phyloP scores from a whole-genome alignment of 148 eudicot species.

The Cornus suecica region DNA sequence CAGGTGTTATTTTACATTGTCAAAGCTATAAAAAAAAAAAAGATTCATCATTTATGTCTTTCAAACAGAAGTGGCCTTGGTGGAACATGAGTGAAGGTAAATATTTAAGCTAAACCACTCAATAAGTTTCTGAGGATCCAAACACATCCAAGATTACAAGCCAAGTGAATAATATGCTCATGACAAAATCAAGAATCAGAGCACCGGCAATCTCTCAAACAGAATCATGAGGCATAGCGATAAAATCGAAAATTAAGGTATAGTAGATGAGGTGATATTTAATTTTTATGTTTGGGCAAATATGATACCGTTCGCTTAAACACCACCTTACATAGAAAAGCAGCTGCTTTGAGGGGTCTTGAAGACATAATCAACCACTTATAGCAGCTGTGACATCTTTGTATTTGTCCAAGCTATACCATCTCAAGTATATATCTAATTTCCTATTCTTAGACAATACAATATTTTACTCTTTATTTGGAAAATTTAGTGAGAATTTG shows the following conservation, averaged over 20 bases:
- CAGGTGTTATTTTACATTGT: too few species aligned
- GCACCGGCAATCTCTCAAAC: neutral
- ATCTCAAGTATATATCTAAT: slow-evolving; percentile 17
- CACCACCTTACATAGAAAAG: slow-evolving; percentile 29
- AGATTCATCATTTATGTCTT: too few species aligned
- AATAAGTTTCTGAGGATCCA: slow-evolving; percentile 8
- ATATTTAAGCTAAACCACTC: too few species aligned
- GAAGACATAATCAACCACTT: slow-evolving; percentile 23
- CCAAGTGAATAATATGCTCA: neutral
- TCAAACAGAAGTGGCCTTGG: too few species aligned
- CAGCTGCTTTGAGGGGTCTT: slow-evolving; percentile 22
- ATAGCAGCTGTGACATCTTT: slow-evolving; percentile 29
- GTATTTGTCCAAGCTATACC: slow-evolving; percentile 8
- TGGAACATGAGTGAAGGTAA: too few species aligned
- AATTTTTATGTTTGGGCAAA: slow-evolving; percentile 13
- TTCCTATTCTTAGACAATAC: neutral
- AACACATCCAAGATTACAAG: neutral
- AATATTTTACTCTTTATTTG: too few species aligned
- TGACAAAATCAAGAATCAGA: neutral
- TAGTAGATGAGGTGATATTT: slow-evolving; percentile 11
- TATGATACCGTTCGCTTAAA: slow-evolving; percentile 4
- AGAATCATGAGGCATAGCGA: neutral
- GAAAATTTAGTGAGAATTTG: neutral
- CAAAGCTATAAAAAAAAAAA: too few species aligned
- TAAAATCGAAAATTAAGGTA: slow-evolving; percentile 24